Base-by-base conservation (phyloP, 2,329 filamentous ascomycete species). In the Nakataea oryzae region DNA sequence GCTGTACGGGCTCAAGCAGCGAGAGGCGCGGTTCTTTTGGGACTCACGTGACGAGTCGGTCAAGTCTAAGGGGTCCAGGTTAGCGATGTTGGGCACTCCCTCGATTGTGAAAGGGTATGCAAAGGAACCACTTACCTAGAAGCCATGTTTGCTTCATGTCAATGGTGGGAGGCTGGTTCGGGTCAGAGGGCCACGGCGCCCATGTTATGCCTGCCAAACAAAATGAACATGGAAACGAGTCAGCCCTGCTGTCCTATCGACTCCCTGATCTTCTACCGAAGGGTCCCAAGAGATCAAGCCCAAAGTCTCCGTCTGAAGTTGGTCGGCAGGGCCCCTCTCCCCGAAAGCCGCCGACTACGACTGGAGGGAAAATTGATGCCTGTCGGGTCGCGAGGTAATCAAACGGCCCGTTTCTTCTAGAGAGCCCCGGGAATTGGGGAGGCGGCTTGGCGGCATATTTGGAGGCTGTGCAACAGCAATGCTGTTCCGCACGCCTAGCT, bases 31-130 rank as follows among this genome's bases (percentile, higher is more conserved):
- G 54, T 2, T 56, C 21, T 26, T 32, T 14, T 56, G 7, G 26
- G 54, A 88, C 89, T 85, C 83, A 93, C 89, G 89, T 93, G 81
- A 93, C 90, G 69, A 93, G 82, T 73, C 90, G 86, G 79, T 93
- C 90, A 71, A 93, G 85, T 83, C 90, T 91, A 70, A 63, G 68
- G 60, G 64, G 71, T 75, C 72, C 76, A 67, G 61, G 65, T 70
- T 68, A 71, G 71, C 62, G n/a, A 54, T 30, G 26, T 32, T 13
- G 41, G n/a, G 26, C 24, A 8, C 27, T 21, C 24, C 21, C 3
- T 24, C 41, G 5, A 21, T 3, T 50, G 41, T 2, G 41, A 50
- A n/a, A 8, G 17, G 28, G 26, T 11, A 17, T 27, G 17, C 13
- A 11, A 9, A 47, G 14, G 34, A 47, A 47, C 54, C 58, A 68